Conservation (phyloP, 257 asterid genomes). For the Leonotis leonurus region DNA sequence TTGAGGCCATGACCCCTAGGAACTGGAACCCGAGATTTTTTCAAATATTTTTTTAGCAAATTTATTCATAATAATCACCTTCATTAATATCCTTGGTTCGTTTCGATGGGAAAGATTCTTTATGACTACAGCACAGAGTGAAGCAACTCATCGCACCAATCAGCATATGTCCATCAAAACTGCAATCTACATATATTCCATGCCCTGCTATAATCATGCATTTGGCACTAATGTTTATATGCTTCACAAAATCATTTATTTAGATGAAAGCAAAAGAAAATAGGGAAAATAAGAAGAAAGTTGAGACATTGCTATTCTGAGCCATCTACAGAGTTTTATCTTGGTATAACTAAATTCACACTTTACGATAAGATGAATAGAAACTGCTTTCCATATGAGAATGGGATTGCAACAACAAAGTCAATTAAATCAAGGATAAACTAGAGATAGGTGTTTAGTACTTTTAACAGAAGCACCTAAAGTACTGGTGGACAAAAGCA, state of each 20-base stretch:
- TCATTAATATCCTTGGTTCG: constrained; percentile 33
- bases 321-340: background rate
- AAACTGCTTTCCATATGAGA: background rate
- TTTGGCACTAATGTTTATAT: background rate
- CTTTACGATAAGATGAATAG: background rate
- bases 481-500: background rate
- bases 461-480: background rate
- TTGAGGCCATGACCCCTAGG: background rate
- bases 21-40: background rate
- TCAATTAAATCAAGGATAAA: background rate
- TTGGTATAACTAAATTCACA: background rate
- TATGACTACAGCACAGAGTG: constrained; percentile 29
- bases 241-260: background rate
- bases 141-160: constrained; percentile 47
- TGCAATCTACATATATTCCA: constrained; percentile 4
- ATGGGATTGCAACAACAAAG: background rate
- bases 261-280: background rate
- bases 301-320: background rate
- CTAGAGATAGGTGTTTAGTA: background rate
- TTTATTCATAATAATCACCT: constrained; percentile 34
- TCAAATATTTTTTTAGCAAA: background rate
- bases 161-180: constrained; percentile 9
- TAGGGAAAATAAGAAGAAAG: background rate
- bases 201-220: constrained; percentile 8
- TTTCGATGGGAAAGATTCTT: constrained; percentile 20